Evolutionary conservation across 2,329 filamentous ascomycete genomes (phyloP), one percentile per base, ranked within the genome.

Genomic region (Apiospora saccharicola): DNA sequence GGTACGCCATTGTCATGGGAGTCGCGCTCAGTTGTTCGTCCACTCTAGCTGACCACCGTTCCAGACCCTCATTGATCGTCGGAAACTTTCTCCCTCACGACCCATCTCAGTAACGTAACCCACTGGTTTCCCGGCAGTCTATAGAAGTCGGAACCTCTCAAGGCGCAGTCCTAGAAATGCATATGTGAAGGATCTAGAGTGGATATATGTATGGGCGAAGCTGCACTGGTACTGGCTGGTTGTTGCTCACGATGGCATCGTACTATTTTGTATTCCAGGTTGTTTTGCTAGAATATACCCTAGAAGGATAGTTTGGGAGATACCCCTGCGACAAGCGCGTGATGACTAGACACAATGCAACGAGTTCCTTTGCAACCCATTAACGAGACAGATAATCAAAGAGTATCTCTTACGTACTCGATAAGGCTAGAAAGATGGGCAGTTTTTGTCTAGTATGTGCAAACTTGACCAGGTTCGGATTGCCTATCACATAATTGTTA

Each of bases 41-140:
- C 41, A 24, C 26, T n/a, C 84, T 87, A 75, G 86, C 71, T 71
- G 51, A 68, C 70, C 49, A 47, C 47, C 34, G 30, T 76, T 71
- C 34, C 76, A 98, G 96, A 80, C 96, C 96, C 70, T 95, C 94
- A 70, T 86, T 99, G 75, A 99, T 99, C 79, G 93, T 99, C 68
- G 96, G 96, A 69, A 99, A 99, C 80, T 99, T 99, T 82, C 83
- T 99, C 74, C 96, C 96, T 3, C 95, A 97, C 80, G 91, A 95
- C 78, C 90, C 91, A 72, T 82, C 83, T 74, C 83, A 83, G 77
- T 83, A 75, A 64, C 57, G 34, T 14, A 64, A n/a, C 30, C 30
- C 34, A 61, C 16, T 7, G 57, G 57, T n/a, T 34, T 37, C 34
- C 30, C 34, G 24, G 10, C 57, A 41, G 10, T 64, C 22, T 64